Evolutionary conservation across 2,329 filamentous ascomycete species (phyloP).

Genomic region (Trichoderma brevicompactum): DNA sequence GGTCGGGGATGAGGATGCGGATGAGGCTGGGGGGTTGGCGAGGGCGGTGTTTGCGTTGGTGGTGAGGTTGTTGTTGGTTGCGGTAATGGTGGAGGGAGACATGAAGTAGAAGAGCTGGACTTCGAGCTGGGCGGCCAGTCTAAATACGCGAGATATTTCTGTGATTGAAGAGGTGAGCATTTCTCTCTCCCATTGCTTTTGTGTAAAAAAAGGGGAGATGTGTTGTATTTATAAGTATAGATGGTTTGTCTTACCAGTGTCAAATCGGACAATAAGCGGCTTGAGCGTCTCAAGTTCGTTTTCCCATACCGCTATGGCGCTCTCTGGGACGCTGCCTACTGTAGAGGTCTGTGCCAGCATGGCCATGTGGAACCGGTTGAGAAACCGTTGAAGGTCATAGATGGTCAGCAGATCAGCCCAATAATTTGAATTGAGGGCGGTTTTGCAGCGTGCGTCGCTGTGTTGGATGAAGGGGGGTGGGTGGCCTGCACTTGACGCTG

Average conservation of each 20-base stretch:
- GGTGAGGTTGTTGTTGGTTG: slow-evolving; percentile 7
- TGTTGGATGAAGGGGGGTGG: slow-evolving; percentile 57
- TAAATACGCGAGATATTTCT: slow-evolving; percentile 55
- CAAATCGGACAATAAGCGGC: slow-evolving; percentile 50
- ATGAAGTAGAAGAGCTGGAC: slow-evolving; percentile 59
- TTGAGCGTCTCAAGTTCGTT: slow-evolving; percentile 57
- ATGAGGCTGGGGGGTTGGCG: not conserved
- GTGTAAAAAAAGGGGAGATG: not conserved
- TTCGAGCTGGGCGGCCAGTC: slow-evolving; percentile 56
- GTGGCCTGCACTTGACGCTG: slow-evolving; percentile 45
- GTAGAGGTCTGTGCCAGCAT: slow-evolving; percentile 54
- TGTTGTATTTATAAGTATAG: too few species aligned
- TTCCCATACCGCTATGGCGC: slow-evolving; percentile 54
- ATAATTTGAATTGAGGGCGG: slow-evolving; percentile 45
- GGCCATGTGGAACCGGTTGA: slow-evolving; percentile 53
- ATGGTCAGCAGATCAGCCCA: slow-evolving; percentile 50
- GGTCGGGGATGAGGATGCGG: not conserved
- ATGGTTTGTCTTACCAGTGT: slow-evolving; percentile 47
- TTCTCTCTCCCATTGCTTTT: not conserved
- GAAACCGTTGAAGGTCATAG: slow-evolving; percentile 56
- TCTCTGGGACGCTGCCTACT: slow-evolving; percentile 51
- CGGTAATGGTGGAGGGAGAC: slow-evolving; percentile 37
- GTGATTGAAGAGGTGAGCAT: slow-evolving; percentile 7
- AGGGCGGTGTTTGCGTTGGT: not conserved
- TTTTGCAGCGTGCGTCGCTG: slow-evolving; percentile 50